Base-by-base conservation (phyloP, 345 rosid species). In the Hevea brasiliensis region DNA sequence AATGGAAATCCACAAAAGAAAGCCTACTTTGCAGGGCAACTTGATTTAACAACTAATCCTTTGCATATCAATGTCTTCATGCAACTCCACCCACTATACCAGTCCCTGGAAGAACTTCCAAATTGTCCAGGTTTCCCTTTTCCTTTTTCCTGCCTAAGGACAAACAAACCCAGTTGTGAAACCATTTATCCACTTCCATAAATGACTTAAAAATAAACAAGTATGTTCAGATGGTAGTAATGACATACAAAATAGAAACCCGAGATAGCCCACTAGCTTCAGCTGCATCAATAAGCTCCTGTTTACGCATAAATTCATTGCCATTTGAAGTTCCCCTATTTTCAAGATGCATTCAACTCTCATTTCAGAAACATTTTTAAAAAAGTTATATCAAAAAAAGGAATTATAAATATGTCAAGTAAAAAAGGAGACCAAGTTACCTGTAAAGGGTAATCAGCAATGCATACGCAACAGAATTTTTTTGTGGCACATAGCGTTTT, bases 81-180 rank as follows among this genome's bases (percentile, higher is more conserved):
- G 85, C 96, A 92, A 81, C 78, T 92, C 99, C 99, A 94, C 81
- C 98, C 98, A 69, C 81, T 88, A 74, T 92, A 92, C 97, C 97
- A 91, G 73, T 89, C 97, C 80, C 88, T 89, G 51, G 86, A 61
- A 72, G 98, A 89, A 82, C 77, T 85, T 76, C 94, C 94, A 79
- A 90, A 84, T 60, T 90, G 87, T 60, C 82, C 76, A 55, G 91
- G 77, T 69, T 84, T 91, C 51, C 92, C 96, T 81, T 86, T 88
- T 64, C 92, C 94, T 77, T 89, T 91, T 72, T 92, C 99, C 61
- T 92, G 91, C 84, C 99, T 95, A 75, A 73, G 66, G 70, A 77
- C 40, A 71, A 3, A 60, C n/a, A 72, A 72, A 59, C 29, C 61
- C 35, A 75, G 35, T 23, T 68, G 10, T 1, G 54, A 69, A 62